These are phyloP conservation scores for Amanita jacksonii DNA, from an alignment of 768 basidiomycete species.

Conservation along the genomic window DNA sequence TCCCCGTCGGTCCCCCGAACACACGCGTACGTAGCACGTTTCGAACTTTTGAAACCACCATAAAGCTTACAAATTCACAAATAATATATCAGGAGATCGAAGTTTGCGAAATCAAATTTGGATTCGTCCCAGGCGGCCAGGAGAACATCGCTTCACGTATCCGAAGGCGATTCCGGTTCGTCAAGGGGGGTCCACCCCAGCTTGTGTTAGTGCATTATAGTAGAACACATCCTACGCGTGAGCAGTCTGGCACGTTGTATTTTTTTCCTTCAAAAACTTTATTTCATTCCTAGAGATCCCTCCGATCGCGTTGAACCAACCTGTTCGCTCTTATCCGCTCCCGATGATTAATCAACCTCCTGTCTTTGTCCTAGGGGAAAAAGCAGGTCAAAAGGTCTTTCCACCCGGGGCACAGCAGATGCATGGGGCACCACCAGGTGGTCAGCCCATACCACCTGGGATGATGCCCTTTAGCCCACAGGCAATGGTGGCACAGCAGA, in stretches of 20 bases:
- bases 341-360: slow-evolving; percentile 55
- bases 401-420: slow-evolving; percentile 24
- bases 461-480: slow-evolving; percentile 37
- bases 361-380: slow-evolving; percentile 65
- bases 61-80: too few relatives aligned
- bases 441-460: slow-evolving; percentile 19
- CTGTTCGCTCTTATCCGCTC: slow-evolving; percentile 65
- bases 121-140: slow-evolving; percentile 59
- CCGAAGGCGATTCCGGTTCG: slow-evolving; percentile 61
- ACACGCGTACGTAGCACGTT: slow-evolving; percentile 38
- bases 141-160: slow-evolving; percentile 60
- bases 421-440: slow-evolving; percentile 15
- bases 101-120: slow-evolving; percentile 61
- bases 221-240: slow-evolving; percentile 53
- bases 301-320: slow-evolving; percentile 46
- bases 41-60: too few relatives aligned
- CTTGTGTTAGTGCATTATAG: slow-evolving; percentile 74
- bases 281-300: slow-evolving; percentile 35
- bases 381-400: slow-evolving; percentile 58
- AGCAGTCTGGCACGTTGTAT: slow-evolving; percentile 20
- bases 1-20: slow-evolving; percentile 30
- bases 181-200: slow-evolving; percentile 63
- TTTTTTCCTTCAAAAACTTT: slow-evolving; percentile 3
- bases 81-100: slow-evolving; percentile 55
- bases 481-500: slow-evolving; percentile 67